A percentile compares a stretch with the other conserved stretches of the same genome.
These are phyloP conservation scores for Diaporthe batatas DNA, from an alignment of 2,329 filamentous ascomycete species.

Conservation along the genomic window DNA sequence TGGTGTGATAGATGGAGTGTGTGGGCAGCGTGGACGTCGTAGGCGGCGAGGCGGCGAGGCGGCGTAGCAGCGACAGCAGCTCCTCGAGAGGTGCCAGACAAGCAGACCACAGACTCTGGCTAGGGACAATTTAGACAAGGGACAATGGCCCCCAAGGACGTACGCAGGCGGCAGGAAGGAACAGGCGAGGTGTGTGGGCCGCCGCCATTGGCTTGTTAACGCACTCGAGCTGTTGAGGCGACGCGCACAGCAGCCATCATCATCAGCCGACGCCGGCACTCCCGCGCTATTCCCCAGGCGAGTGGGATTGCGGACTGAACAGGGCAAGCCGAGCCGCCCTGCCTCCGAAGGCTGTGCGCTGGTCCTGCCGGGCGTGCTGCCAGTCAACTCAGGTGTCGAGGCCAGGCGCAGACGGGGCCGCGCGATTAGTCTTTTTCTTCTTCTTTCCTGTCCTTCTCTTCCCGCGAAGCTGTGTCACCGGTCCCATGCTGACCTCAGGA, in stretches of 20 bases:
- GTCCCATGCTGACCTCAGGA: constrained; percentile 2
- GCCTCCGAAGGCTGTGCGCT: constrained; percentile 1
- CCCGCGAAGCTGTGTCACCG: neutral
- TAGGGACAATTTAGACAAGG: too few species aligned
- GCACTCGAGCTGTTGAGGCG: neutral
- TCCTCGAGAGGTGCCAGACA: neutral
- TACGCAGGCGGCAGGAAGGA: constrained; percentile 2
- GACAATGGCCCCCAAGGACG: constrained; percentile 9
- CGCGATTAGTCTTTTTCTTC: neutral
- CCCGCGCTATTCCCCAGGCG: constrained; percentile 10
- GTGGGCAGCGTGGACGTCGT: too few species aligned
- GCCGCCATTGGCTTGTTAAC: constrained; percentile 13
- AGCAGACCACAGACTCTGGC: too few species aligned
- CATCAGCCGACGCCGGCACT: constrained; percentile 20
- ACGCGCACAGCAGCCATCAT: neutral
- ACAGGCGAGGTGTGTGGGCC: neutral
- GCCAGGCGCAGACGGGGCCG: constrained; percentile 13
- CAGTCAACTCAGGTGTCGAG: neutral
- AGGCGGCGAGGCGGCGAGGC: neutral
- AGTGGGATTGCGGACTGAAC: constrained; percentile 18
- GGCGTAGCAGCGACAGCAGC: neutral
- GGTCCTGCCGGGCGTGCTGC: too few species aligned
- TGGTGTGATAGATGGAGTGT: constrained; percentile 12
- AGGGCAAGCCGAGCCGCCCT: constrained; percentile 12
- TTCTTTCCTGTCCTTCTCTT: too few species aligned